Percentiles rank a stretch among this genome's conserved stretches.
These are phyloP conservation scores for Barnettozyma hawaiiensis DNA, from an alignment of 1,139 yeast species.

Conservation along the genomic window DNA sequence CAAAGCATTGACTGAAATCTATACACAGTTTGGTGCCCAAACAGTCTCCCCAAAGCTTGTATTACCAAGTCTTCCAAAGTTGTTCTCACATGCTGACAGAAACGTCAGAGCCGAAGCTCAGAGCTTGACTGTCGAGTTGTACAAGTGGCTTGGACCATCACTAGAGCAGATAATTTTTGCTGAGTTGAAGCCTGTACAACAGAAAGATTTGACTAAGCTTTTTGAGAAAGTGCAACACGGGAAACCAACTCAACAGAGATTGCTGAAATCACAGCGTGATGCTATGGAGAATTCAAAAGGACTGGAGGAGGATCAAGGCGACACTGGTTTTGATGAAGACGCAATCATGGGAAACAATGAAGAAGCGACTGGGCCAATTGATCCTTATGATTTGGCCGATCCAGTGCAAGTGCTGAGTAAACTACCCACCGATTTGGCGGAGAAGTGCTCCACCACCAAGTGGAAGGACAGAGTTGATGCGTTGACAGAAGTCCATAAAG, in stretches of 20 bases:
- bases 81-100: conserved; percentile 83
- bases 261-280: conserved; percentile 46
- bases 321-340: conserved; percentile 32
- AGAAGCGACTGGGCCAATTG: conserved; percentile 31
- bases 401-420: conserved; percentile 59
- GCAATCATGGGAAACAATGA: conserved; percentile 39
- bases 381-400: conserved; percentile 50
- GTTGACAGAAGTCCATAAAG: conserved; percentile 58
- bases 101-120: conserved; percentile 81
- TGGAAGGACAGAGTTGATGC: conserved; percentile 95
- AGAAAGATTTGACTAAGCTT: conserved; percentile 69
- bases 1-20: conserved; percentile 49
- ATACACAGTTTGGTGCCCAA: conserved; percentile 65
- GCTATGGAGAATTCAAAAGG: conserved; percentile 29
- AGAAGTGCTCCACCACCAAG: conserved; percentile 52
- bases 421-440: conserved; percentile 57
- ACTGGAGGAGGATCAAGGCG: conserved; percentile 17
- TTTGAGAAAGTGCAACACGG: conserved; percentile 50
- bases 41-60: conserved; percentile 57
- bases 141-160: conserved; percentile 70
- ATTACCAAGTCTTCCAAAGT: conserved; percentile 54
- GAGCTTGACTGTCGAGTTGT: conserved; percentile 61
- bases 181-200: conserved; percentile 85
- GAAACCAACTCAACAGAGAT: conserved; percentile 50
- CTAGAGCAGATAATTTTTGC: conserved; percentile 58